Evolutionary conservation across 1,284 basidiomycete genomes (phyloP), one percentile per base, ranked within the genome.

Genomic region (Somion occarium): DNA sequence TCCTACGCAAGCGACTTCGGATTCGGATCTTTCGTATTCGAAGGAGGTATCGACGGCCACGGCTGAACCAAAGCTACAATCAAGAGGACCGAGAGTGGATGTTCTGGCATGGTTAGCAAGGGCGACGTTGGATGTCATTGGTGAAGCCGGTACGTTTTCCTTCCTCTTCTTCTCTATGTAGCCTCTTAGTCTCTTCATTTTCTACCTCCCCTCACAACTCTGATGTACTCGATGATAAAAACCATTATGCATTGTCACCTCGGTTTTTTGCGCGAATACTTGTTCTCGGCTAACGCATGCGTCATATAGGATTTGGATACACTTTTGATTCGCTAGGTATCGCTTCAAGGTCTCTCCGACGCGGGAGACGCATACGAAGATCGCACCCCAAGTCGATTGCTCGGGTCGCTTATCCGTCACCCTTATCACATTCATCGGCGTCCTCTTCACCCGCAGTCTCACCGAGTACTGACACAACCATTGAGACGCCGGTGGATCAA

Each of bases 51-150:
- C n/a, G n/a, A n/a, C n/a, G n/a, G n/a, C n/a, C n/a, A n/a, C n/a
- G n/a, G n/a, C n/a, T n/a, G n/a, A n/a, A n/a, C n/a, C n/a, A n/a
- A n/a, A n/a, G n/a, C n/a, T n/a, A n/a, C n/a, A n/a, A n/a, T n/a
- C n/a, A n/a, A n/a, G 60, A 49, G 53, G 47, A 20, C 39, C 46
- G 2, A 54, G 51, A 47, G 69, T 86, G 38, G 85, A 91, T 56
- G 78, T 80, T 15, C 68, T 85, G 49, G 61, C 69, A 18, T 85
- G 79, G 76, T 73, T 89, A 7, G 77, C 74, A 1, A 76, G 79
- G 27, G 78, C 83, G 5, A 85, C 85, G 1, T 71, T 90, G 13
- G 88, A 89, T 58, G 75, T 85, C 39, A 88, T 91, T 50, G 85
- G 85, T 3, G 70, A 83, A 41, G 83, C 87, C 18, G 84, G 83